Evolutionary conservation across 805 yeast species (phyloP), one percentile per base, ranked within the genome.

Genomic region (Candida tammaniensis): DNA sequence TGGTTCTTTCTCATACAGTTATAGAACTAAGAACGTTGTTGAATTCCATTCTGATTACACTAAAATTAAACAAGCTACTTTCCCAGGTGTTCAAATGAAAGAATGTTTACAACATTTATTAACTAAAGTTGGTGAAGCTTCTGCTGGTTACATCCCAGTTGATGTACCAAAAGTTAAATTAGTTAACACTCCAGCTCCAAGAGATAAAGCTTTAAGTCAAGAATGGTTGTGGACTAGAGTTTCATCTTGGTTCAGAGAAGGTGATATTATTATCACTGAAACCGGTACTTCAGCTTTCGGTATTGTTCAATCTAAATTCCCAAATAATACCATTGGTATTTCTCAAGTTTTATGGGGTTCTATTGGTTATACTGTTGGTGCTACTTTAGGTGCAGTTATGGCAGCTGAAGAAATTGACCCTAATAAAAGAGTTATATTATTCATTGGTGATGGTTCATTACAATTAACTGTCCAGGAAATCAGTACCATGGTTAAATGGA

Each of bases 271-370:
- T 42, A 69, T 81, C 46, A 72, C 84, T 36, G 87, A 81, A 61
- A 80, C 86, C 28, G 87, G 87, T 63, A 81, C 87, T 24, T 76
- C 86, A 27, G 80, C 84, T 34, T 80, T 80, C 51, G 87, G 87
- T 65, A 74, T 80, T 44, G 70, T 76, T 47, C 79, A 76, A 55
- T 65, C 84, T 18, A 73, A 72, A 54, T 80, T 76, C 76, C 86
- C 87, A 45, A 58, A 66, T 46, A 60, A 74, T 54, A 69, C 78
- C 27, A 64, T 71, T 44, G 86, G 85, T 57, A 80, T 80, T 42
- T 78, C 86, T 36, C 87, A 80, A 66, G 86, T 79, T 35, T 64
- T 81, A 51, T 81, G 85, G 84, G 86, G 86, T 49, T 79, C 86
- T 31, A 80, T 80, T 56, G 87, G 87, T 51, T 80, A 61, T 64